Evolutionary conservation across 257 asterid species (phyloP), one percentile per base, ranked within the genome.

Genomic region (Agastache rugosa): DNA sequence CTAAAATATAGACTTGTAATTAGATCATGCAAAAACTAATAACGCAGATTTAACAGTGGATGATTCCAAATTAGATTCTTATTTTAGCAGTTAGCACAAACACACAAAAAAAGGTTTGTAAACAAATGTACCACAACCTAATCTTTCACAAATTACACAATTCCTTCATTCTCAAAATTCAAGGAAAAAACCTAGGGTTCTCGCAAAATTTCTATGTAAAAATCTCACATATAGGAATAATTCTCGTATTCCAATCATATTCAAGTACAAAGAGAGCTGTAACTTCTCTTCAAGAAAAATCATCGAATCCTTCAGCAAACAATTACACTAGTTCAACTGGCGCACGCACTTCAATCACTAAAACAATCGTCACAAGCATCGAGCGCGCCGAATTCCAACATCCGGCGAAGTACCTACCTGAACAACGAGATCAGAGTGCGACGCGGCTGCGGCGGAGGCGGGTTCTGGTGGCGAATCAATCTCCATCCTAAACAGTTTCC

Each of bases 401-500:
- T n/a, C 63, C 35, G 11, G 67, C 58, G 44, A 56, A 29, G 41
- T 63, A 80, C 22, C 55, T 74, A 86, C 97, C 96, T 87, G 88
- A 73, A 84, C 19, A 69, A 90, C 83, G 66, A 82, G 85, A 71
- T 80, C 90, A 71, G 72, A 71, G 42, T 85, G 85, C 56, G 88
- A 71, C 27, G 74, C 44, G 47, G 72, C 47, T 31, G 50, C 67
- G 39, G 34, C 53, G 37, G 50, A 64, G 39, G 12, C 12, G 44
- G 76, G 37, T 51, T 84, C 85, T 55, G 87, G 84, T 81, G 93
- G 77, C 55, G 86, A 86, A 81, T 90, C 92, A 54, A 84, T 65
- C 82, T 87, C 95, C 96, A 92, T 89, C 47, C 79, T 73, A 59
- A 86, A 80, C 83, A 85, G 72, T 42, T 74, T 69, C 79, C 82